Percentiles rank a stretch among this genome's conserved stretches.
Evolutionary conservation across 2,329 filamentous ascomycete genomes (phyloP).

Genomic region (Xylaria sp.): DNA sequence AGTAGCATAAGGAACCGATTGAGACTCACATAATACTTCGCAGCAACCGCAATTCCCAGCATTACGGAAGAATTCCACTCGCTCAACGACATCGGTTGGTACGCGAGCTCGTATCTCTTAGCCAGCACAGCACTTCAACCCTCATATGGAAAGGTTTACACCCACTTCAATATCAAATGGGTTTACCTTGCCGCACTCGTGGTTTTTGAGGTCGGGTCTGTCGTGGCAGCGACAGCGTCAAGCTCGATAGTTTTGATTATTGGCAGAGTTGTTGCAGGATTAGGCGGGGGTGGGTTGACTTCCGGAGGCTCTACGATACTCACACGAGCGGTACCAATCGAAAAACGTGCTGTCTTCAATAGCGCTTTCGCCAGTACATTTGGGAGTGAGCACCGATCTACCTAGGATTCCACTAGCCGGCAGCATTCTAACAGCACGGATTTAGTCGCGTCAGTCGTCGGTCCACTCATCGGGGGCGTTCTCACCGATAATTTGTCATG

Average conservation of each 20-base stretch:
- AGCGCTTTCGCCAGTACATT: constrained; percentile 20
- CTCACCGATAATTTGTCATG: constrained; percentile 28
- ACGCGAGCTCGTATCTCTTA: constrained; percentile 30
- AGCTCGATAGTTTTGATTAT: constrained; percentile 14
- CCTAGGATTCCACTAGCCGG: background rate
- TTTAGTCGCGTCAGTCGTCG: constrained; percentile 21
- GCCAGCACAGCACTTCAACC: constrained; percentile 32
- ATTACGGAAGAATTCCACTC: constrained; percentile 30
- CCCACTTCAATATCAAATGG: constrained; percentile 18
- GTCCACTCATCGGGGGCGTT: constrained; percentile 28
- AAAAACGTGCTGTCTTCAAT: constrained; percentile 16
- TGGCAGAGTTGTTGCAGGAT: constrained; percentile 17
- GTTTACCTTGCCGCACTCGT: constrained; percentile 21
- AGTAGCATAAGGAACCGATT: background rate
- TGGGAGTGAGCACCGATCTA: constrained; percentile 5
- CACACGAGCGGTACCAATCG: constrained; percentile 11
- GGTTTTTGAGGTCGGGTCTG: constrained; percentile 33
- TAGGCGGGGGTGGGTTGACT: constrained; percentile 19
- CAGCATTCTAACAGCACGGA: background rate
- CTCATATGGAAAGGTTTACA: constrained; percentile 30
- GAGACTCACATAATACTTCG: background rate
- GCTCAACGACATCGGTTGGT: constrained; percentile 33
- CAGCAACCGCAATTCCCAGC: constrained; percentile 23
- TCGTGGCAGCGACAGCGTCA: constrained; percentile 22
- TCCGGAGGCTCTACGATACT: constrained; percentile 17